A percentile compares a stretch with the other conserved stretches of the same genome.
Evolutionary conservation across 495 filamentous ascomycete species (phyloP).

Genomic region (Durotheca rogersii): DNA sequence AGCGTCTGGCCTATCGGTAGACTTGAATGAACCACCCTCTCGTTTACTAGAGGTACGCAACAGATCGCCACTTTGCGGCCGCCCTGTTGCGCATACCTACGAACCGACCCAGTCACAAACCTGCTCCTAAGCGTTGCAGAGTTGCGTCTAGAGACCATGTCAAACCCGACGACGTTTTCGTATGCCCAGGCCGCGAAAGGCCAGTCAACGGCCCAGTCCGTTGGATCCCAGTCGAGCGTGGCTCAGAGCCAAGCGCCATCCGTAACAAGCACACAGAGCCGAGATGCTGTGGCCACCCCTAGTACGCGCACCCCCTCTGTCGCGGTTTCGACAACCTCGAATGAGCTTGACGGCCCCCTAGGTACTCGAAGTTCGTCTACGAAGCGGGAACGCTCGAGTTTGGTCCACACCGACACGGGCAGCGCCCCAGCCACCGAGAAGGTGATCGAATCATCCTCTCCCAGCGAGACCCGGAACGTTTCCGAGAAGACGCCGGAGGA

Average conservation of each 20-base stretch:
- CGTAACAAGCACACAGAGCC: slow-evolving; percentile 63
- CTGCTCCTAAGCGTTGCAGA: slow-evolving; percentile 26
- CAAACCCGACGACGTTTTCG: slow-evolving; percentile 63
- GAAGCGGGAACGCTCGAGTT: slow-evolving; percentile 27
- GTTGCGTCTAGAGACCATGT: slow-evolving; percentile 37
- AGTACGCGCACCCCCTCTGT: slow-evolving; percentile 33
- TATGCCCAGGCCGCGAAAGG: slow-evolving; percentile 96
- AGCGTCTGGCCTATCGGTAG: slow-evolving; percentile 33
- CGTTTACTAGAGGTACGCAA: slow-evolving; percentile 31
- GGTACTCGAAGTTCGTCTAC: slow-evolving; percentile 31
- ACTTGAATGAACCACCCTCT: slow-evolving; percentile 30
- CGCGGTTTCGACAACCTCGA: slow-evolving; percentile 60
- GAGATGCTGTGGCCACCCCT: slow-evolving; percentile 63
- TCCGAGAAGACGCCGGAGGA: slow-evolving; percentile 33
- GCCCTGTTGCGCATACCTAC: slow-evolving; percentile 16
- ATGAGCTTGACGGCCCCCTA: slow-evolving; percentile 51
- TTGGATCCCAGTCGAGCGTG: slow-evolving; percentile 57
- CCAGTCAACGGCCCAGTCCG: slow-evolving; percentile 38
- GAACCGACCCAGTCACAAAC: slow-evolving; percentile 9
- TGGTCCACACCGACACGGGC: slow-evolving; percentile 22
- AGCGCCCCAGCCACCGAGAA: slow-evolving; percentile 21
- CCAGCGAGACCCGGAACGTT: slow-evolving; percentile 13
- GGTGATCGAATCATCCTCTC: slow-evolving; percentile 5
- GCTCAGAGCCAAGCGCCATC: slow-evolving; percentile 68
- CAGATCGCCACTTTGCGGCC: slow-evolving; percentile 20